phyloP scores from a whole-genome alignment of 1,284 basidiomycete genomes.

The Cutaneotrichosporon mucoides region DNA sequence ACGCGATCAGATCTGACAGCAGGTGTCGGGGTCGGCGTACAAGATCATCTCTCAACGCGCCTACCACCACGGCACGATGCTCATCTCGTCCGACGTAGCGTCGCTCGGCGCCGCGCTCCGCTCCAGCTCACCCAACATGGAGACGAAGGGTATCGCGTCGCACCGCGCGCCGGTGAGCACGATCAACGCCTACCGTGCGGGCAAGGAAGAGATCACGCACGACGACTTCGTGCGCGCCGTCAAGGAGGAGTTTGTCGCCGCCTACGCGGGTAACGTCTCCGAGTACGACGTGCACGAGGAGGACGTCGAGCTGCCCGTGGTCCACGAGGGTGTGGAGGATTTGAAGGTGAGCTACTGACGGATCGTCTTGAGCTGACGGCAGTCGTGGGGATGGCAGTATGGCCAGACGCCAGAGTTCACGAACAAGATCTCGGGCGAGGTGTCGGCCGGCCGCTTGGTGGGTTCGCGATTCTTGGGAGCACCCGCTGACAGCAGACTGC shows the following conservation, averaged over 20 bases:
- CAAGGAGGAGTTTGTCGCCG: slow-evolving; percentile 62
- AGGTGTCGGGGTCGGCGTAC: slow-evolving; percentile 98
- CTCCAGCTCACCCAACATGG: slow-evolving; percentile 64
- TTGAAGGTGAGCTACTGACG: slow-evolving; percentile 19
- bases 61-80: slow-evolving; percentile 99
- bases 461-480: slow-evolving; percentile 43
- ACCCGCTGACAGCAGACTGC: slow-evolving; percentile 36
- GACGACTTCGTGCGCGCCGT: slow-evolving; percentile 68
- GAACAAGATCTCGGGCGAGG: slow-evolving; percentile 36
- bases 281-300: slow-evolving; percentile 54
- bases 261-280: slow-evolving; percentile 55
- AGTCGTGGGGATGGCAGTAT: slow-evolving; percentile 91
- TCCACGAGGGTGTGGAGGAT: slow-evolving; percentile 65
- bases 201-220: slow-evolving; percentile 53
- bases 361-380: slow-evolving; percentile 6
- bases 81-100: slow-evolving; percentile 73
- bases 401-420: slow-evolving; percentile 93
- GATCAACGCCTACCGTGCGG: slow-evolving; percentile 58
- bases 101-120: slow-evolving; percentile 68
- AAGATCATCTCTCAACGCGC: slow-evolving; percentile 87
- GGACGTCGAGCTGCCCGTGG: slow-evolving; percentile 55
- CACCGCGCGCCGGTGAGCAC: slow-evolving; percentile 86
- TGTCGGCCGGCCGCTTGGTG: slow-evolving; percentile 34
- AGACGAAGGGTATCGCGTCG: slow-evolving; percentile 81
- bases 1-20: slow-evolving; percentile 9